Evolutionary conservation across 1,284 basidiomycete genomes (phyloP), one percentile per base, ranked within the genome.

Genomic region (Pisolithus thermaeus): DNA sequence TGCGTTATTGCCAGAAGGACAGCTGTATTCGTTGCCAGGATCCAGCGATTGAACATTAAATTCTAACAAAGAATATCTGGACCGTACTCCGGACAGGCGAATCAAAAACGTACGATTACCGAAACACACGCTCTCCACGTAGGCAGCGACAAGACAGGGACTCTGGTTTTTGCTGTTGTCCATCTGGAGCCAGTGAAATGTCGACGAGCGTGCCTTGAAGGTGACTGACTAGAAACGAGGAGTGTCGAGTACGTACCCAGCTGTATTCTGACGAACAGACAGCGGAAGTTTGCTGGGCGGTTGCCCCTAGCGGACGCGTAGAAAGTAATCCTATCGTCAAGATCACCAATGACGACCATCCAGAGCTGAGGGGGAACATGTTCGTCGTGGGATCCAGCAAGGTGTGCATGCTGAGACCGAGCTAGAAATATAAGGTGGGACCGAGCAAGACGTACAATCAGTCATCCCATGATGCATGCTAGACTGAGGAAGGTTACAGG

Each of bases 131-230:
- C 59, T 62, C 38, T 58, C 49, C 2, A 69, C 45, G 56, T 68
- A 72, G 3, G 70, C 63, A 8, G 61, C 42, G 35, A 73, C 53
- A 5, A 62, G 3, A 45, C 72, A 73, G 25, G 71, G 68, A 16
- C 47, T 62, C 45, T 72, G 72, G 9, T n/a, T 30, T 7, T 49
- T 47, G 35, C 56, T 63, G 35, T 73, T 73, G 55, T 49, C 16
- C 61, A 71, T 61, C 71, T 72, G 28, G 8, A 52, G 32, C n/a
- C 23, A 32, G 9, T n/a, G 3, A 12, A 25, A 35, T 7, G 14
- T 35, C 11, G 32, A 46, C 42, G 47, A 14, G 16, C 14, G 32
- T 28, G 50, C 25, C 18, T 22, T 12, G 5, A 28, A 16, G 8
- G 14, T 8, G 7, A 14, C 4, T 22, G 9, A 36, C 28, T 23